These are phyloP conservation scores for Talaromyces borbonicus DNA, from an alignment of 495 filamentous ascomycete species.

Conservation along the genomic window DNA sequence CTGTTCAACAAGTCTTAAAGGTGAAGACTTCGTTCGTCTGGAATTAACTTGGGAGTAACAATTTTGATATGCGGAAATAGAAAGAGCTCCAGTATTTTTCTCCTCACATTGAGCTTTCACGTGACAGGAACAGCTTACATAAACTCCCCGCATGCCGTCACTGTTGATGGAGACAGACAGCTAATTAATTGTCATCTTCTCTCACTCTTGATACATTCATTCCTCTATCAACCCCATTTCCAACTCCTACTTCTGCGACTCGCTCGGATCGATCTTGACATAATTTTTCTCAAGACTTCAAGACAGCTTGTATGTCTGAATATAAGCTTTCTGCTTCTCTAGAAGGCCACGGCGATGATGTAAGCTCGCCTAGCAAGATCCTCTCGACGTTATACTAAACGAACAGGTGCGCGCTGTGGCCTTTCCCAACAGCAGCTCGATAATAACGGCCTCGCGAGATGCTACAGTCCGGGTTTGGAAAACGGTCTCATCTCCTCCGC, in stretches of 20 bases:
- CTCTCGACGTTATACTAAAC: conserved; percentile 7
- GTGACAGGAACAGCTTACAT: no score
- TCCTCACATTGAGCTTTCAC: conserved; percentile 1
- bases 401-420: conserved; percentile 75
- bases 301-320: conserved; percentile 39
- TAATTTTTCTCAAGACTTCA: neutral
- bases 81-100: conserved; percentile 1
- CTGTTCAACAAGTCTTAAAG: no score
- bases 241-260: no score
- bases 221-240: neutral
- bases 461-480: conserved; percentile 85
- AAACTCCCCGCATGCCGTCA: conserved; percentile 8
- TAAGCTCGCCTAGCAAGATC: conserved; percentile 35
- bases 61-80: neutral
- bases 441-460: conserved; percentile 85
- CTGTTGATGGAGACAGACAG: no score
- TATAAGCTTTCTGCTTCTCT: conserved; percentile 81
- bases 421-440: conserved; percentile 62
- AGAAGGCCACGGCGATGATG: conserved; percentile 73
- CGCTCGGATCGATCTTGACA: neutral
- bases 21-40: no score
- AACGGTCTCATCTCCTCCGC: conserved; percentile 50
- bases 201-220: neutral
- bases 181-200: neutral
- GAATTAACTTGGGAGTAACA: neutral